Conservation (phyloP, 306 rosid species). For the Acacia acuminata region DNA sequence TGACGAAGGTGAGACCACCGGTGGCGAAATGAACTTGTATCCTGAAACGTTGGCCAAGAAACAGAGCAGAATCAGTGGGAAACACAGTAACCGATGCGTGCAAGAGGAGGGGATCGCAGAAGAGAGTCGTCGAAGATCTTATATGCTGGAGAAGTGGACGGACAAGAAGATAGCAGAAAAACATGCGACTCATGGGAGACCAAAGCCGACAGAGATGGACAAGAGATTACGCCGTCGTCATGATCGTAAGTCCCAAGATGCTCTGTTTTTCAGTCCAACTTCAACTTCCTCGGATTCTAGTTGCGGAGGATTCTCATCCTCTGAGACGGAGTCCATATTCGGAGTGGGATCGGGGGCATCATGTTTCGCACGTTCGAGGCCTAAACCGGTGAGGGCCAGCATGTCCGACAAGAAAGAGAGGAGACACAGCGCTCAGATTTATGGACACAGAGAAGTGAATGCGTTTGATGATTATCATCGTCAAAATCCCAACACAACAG, state of each 20-base stretch:
- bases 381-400: slow-evolving; percentile 52
- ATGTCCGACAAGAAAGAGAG: slow-evolving; percentile 41
- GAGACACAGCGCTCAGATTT: slow-evolving; percentile 39
- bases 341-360: slow-evolving; percentile 45
- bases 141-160: slow-evolving; percentile 44
- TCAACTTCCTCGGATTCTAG: slow-evolving; percentile 88
- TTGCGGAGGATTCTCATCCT: slow-evolving; percentile 76
- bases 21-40: slow-evolving; percentile 46
- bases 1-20: slow-evolving; percentile 51
- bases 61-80: slow-evolving; percentile 43
- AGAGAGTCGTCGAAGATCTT: slow-evolving; percentile 38
- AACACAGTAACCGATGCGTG: slow-evolving; percentile 9
- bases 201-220: slow-evolving; percentile 25
- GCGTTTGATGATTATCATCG: slow-evolving; percentile 27
- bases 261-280: slow-evolving; percentile 63
- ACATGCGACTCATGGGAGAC: slow-evolving; percentile 18
- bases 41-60: slow-evolving; percentile 43
- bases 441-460: slow-evolving; percentile 20
- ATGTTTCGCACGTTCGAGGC: slow-evolving; percentile 55
- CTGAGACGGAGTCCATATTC: slow-evolving; percentile 73
- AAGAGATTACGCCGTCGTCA: slow-evolving; percentile 33
- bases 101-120: slow-evolving; percentile 29
- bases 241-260: slow-evolving; percentile 47
- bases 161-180: slow-evolving; percentile 37
- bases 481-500: not conserved